Conservation (phyloP, 768 basidiomycete species). For the Sporobolomyces pararoseus region DNA sequence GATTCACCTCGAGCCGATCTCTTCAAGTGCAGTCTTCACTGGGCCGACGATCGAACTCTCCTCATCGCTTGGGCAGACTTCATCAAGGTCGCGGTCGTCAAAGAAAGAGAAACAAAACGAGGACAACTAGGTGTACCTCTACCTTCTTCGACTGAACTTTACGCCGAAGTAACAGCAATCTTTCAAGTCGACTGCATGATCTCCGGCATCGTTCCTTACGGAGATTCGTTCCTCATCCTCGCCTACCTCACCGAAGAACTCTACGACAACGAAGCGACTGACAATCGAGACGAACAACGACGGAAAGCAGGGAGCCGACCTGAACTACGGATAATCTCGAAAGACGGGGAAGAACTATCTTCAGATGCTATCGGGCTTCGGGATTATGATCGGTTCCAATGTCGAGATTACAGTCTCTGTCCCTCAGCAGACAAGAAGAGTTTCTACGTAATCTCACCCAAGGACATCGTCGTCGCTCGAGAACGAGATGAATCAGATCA, state of each 20-base stretch:
- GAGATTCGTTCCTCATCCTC: constrained; percentile 66
- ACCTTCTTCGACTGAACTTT: constrained; percentile 48
- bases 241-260: constrained; percentile 60
- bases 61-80: constrained; percentile 82
- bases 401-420: constrained; percentile 74
- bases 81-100: constrained; percentile 79
- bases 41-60: constrained; percentile 87
- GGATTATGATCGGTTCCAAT: constrained; percentile 76
- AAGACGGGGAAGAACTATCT: constrained; percentile 78
- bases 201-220: constrained; percentile 73
- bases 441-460: constrained; percentile 81
- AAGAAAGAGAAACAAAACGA: constrained; percentile 41
- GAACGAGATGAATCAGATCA: constrained; percentile 85
- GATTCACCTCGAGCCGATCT: constrained; percentile 87
- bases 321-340: constrained; percentile 85
- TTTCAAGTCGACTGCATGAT: constrained; percentile 96
- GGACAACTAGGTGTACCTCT: constrained; percentile 25
- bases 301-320: constrained; percentile 85
- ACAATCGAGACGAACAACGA: constrained; percentile 68
- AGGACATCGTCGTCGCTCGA: constrained; percentile 79
- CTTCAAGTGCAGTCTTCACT: constrained; percentile 84
- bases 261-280: constrained; percentile 60
- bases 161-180: constrained; percentile 83
- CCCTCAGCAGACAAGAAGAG: constrained; percentile 37
- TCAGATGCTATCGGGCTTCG: constrained; percentile 75